Base-by-base conservation (phyloP, 441 rosid species). In the Isatis lusitanica region DNA sequence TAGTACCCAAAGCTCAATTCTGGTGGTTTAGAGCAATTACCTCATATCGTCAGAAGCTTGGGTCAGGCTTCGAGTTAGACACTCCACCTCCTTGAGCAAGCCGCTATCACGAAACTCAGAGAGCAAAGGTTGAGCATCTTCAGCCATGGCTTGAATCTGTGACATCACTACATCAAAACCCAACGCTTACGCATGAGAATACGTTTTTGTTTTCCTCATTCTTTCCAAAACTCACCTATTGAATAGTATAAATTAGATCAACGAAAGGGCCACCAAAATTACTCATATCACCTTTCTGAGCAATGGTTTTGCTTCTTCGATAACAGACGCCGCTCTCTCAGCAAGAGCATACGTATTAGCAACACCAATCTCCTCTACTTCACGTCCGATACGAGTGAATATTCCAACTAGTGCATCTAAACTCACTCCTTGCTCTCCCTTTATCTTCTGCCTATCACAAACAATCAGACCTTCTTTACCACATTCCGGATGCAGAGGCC, bases 121-220 rank as follows among this genome's bases (percentile, higher is more conserved):
- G 61, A 94, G 85, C 82, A 92, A 85, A 80, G 98, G 99, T 84
- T 94, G 96, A 69, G 92, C 82, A 86, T 92, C 99, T 84, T 89
- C 96, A 57, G 98, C 86, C 93, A 94, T 92, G 87, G 94, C 97
- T 83, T 90, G 76, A 57, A 95, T 86, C 99, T 92, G 97, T 81
- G 89, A 91, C 77, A 88, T 85, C 80, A 91, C 88, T 87, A 90
- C 83, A 91, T 79, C 87, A 83, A 81, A 80, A 71, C 74, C 85
- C 80, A 80, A 78, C 55, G 51, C 50, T 63, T 74, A 77, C 68
- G 85, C 84, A 86, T 85, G 80, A 83, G 80, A 70, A 87, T 57
- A 73, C 75, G 70, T 76, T 53, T 70, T 53, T 38, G 62, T 17
- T 7, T 5, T 11, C 2, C 0, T 33, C 6, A 15, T 3, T 11